Evolutionary conservation across 2,329 filamentous ascomycete genomes (phyloP), one percentile per base, ranked within the genome.

Genomic region (Ophiostoma tasmaniense): DNA sequence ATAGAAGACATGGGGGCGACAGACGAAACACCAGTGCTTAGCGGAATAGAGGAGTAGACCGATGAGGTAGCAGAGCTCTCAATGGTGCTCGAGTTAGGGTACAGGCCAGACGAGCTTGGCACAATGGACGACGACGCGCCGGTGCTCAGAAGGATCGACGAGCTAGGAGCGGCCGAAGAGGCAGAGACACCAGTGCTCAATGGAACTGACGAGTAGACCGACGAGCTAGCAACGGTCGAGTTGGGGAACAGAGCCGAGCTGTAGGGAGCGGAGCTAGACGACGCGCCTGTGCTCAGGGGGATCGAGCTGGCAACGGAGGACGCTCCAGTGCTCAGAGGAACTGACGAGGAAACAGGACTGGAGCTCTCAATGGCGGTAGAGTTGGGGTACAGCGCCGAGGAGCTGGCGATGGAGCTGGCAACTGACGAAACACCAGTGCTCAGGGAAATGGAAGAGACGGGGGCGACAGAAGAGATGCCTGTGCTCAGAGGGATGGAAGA

Each of bases 401-500:
- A 42, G 33, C 33, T 25, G 13, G 55, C 5, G 17, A 59, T 7
- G 25, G 59, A 35, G 17, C 28, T 14, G 55, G 13, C 25, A 62
- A 30, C 1, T 10, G 55, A 59, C 8, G 59, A 33, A 2, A 22
- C 28, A 11, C n/a, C 62, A 8, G 62, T 64, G 62, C 62, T 64
- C 62, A 42, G 20, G 3, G 62, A n/a, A 14, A 42, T 35, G 0
- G 62, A 62, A 4, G 28, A 30, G n/a, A 20, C 14, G 8, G 28
- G 28, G 14, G 28, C 8, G 2, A n/a, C 55, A 10, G 59, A 62
- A 6, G 59, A 62, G 3, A 33, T 30, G 59, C 59, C 59, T 10
- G 59, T 62, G 30, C 59, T 62, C 30, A 62, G 28, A 14, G 59
- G 59, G 5, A 62, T 17, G n/a, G 59, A 62, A 62, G 59, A 62